Evolutionary conservation across 306 rosid species (phyloP).

Genomic region (Cicer yamashitae): DNA sequence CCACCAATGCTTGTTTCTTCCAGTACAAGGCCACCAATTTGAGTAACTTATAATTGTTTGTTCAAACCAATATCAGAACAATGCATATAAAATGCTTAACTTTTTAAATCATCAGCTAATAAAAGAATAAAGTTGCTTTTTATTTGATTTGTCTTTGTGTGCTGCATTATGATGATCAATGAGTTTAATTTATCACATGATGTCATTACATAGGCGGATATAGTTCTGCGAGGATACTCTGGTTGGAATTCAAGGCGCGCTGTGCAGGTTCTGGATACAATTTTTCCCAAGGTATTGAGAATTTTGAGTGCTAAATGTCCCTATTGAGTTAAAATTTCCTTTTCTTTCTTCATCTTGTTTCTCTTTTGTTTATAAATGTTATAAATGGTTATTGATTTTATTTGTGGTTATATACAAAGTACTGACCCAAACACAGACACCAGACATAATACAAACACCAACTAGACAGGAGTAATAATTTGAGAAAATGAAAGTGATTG

Average conservation of each 20-base stretch:
- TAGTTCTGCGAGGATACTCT: conserved; percentile 71
- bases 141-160: neutral
- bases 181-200: conserved; percentile 17
- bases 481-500: too few relatives aligned
- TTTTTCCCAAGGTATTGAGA: conserved; percentile 77
- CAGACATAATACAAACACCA: too few relatives aligned
- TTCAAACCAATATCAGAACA: neutral
- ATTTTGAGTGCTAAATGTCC: neutral
- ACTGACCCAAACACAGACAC: too few relatives aligned
- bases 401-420: too few relatives aligned
- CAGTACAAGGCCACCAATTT: neutral
- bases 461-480: too few relatives aligned
- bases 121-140: neutral
- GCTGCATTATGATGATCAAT: conserved; percentile 9
- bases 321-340: neutral
- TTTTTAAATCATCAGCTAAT: neutral
- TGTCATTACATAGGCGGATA: conserved; percentile 63
- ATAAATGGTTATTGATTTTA: neutral
- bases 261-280: conserved; percentile 61
- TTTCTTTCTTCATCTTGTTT: neutral
- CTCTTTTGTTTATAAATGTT: neutral
- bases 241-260: conserved; percentile 95
- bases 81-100: neutral
- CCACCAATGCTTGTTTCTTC: neutral
- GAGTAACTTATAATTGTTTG: conserved; percentile 1